phyloP scores from a whole-genome alignment of 108 stramenopile species.

The Pelagomonas calceolata region DNA sequence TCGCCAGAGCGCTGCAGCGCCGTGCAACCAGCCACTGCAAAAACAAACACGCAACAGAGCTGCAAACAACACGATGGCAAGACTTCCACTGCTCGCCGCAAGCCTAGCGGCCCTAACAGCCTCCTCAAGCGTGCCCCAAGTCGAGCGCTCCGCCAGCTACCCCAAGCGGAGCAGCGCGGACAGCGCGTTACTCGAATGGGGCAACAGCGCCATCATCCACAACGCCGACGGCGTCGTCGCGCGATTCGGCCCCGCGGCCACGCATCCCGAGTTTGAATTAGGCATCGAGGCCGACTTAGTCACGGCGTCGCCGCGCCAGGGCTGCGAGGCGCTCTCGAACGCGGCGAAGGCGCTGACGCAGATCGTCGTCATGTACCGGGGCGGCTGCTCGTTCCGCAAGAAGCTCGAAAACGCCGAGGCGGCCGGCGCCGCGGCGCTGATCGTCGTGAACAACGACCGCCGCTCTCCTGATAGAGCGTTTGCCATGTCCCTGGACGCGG shows the following conservation, averaged over 20 bases:
- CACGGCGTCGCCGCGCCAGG: neutral
- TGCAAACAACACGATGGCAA: too few species aligned
- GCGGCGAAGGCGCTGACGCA: neutral
- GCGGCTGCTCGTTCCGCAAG: neutral
- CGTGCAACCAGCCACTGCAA: too few species aligned
- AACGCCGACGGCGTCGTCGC: constrained; percentile 1
- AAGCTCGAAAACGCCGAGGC: neutral
- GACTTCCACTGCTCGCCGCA: too few species aligned
- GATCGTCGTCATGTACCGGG: neutral
- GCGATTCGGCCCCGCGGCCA: neutral
- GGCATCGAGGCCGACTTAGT: neutral
- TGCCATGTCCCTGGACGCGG: neutral
- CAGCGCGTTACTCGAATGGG: neutral
- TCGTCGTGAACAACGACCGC: neutral
- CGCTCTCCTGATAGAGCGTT: neutral
- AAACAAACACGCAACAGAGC: too few species aligned
- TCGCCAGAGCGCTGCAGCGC: too few species aligned
- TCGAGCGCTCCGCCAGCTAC: too few species aligned
- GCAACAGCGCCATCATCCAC: neutral
- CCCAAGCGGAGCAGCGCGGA: neutral
- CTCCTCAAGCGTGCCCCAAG: too few species aligned
- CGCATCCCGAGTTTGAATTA: neutral
- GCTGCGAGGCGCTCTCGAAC: neutral
- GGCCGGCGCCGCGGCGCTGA: neutral
- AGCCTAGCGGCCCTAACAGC: too few species aligned